phyloP scores from a whole-genome alignment of 352 stramenopile genomes.

The Globisporangium radiosum region DNA sequence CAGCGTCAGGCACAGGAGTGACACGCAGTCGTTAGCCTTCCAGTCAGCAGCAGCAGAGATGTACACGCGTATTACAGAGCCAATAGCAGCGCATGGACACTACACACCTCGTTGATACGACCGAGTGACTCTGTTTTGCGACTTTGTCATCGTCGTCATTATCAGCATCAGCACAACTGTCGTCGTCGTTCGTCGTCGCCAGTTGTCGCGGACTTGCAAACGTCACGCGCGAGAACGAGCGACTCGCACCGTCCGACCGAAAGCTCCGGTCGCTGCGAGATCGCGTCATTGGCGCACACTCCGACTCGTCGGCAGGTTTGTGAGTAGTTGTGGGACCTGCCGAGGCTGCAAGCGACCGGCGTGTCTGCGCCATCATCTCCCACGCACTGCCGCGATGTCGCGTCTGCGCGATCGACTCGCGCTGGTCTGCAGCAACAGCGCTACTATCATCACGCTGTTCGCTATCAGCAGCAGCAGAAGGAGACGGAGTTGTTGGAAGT shows the following conservation, averaged over 20 bases:
- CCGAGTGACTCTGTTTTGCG: neutral
- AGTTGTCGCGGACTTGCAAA: neutral
- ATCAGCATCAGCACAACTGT: neutral
- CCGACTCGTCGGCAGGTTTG: neutral
- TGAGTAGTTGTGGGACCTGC: neutral
- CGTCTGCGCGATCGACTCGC: no score
- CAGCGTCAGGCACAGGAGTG: no score
- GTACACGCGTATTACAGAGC: no score
- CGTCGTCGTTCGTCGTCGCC: neutral
- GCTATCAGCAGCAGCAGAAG: no score
- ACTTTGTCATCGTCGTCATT: neutral
- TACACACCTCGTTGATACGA: no score
- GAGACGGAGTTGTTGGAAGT: neutral
- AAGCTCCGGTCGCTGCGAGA: neutral
- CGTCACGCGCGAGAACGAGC: constrained; percentile 3
- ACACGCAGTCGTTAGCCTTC: no score
- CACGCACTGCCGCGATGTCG: no score
- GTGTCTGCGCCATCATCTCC: neutral
- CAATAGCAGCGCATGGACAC: no score
- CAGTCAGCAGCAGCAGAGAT: no score
- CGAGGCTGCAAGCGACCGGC: neutral
- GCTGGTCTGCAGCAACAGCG: no score
- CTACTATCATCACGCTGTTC: no score
- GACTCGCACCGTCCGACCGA: neutral
- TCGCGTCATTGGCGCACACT: neutral